Base-by-base conservation (phyloP, 2,329 filamentous ascomycete species). In the Pseudocercospora crystallina region DNA sequence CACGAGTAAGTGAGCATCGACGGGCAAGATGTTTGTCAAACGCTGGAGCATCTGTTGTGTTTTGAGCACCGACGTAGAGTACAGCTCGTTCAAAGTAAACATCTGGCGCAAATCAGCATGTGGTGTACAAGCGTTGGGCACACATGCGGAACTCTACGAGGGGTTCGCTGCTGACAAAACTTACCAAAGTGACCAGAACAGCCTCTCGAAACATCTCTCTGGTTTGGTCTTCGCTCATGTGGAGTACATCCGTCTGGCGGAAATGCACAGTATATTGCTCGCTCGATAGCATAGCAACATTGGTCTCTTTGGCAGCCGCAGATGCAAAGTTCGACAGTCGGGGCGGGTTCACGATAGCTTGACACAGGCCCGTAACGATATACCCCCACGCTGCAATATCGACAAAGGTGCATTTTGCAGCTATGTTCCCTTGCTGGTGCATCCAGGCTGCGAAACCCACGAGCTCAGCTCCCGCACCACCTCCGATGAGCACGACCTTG, bases 71-170 rank as follows among this genome's bases (percentile, higher is more conserved):
- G 85, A 89, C 0, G 82, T 77, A 0, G 88, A 86, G 74, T 96
- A 97, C 0, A 99, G 83, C 72, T 99, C 94, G 69, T 97, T 97
- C 40, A 97, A 80, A 0, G 92, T 96, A 76, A 97, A 99, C 72
- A 97, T 82, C 10, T 26, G 20, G 20, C 4, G 20, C 20, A 26
- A 7, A 26, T 26, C 7, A 26, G 20, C 20, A 26, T 7, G 20
- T 26, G 20, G 7, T 4, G 20, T 3, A 26, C 20, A 26, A 26
- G 20, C 20, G 20, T n/a, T n/a, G n/a, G n/a, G n/a, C n/a, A n/a
- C n/a, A n/a, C n/a, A n/a, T 26, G 20, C 7, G 20, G 20, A 26
- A 7, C 20, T 26, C 20, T 26, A 26, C 20, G 20, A 26, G 20
- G 20, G 7, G 7, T 26, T 3, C 20, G 20, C 20, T 26, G 20